Conservation (phyloP, 176 grass and related monocot genomes). For the Echinochloa phyllopogon region DNA sequence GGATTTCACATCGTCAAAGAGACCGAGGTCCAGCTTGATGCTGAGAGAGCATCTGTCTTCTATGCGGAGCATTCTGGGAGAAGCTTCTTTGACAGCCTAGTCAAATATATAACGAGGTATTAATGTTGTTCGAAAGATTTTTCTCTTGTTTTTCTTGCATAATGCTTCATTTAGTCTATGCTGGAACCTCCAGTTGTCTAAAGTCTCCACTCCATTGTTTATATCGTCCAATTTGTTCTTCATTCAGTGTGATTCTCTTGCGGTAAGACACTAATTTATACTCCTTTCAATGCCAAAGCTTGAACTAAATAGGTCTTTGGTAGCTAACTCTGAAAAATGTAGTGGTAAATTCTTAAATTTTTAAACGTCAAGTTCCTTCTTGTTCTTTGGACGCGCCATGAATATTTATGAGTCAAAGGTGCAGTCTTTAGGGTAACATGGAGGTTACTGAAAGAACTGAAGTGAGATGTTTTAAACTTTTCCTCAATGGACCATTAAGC, state of each 20-base stretch:
- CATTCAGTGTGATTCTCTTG: neutral
- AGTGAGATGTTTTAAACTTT: neutral
- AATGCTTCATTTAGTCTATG: neutral
- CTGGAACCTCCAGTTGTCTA: neutral
- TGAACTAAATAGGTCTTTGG: neutral
- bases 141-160: neutral
- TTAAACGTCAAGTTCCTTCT: neutral
- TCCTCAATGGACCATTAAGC: neutral
- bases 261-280: neutral
- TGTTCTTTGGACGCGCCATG: neutral
- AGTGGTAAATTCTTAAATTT: conserved; percentile 4
- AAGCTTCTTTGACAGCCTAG: conserved; percentile 81
- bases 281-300: neutral
- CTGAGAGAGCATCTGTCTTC: conserved; percentile 61
- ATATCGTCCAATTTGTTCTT: neutral
- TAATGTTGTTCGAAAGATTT: neutral
- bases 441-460: neutral
- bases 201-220: neutral
- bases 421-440: neutral
- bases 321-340: neutral
- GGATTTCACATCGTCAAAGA: conserved; percentile 75
- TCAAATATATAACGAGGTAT: conserved; percentile 90
- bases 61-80: conserved; percentile 78
- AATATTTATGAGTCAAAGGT: neutral
- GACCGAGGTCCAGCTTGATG: conserved; percentile 52